Evolutionary conservation across 371 early-diverging fungal species (phyloP).

Genomic region (Rhizopus microsporus): DNA sequence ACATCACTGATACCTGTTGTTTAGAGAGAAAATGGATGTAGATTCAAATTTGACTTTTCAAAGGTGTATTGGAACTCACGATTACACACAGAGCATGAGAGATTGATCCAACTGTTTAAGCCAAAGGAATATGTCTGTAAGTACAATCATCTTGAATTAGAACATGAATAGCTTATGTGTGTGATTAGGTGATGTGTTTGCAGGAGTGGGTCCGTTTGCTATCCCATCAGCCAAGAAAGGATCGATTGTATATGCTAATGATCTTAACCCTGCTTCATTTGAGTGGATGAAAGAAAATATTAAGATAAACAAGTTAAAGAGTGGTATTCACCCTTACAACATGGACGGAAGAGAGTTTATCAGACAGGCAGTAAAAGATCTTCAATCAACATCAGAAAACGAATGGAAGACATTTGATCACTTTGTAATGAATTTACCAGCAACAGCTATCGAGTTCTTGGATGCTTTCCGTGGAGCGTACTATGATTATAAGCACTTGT

Average conservation of each 20-base stretch:
- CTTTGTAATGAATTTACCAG: slow-evolving; percentile 98
- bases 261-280: slow-evolving; percentile 94
- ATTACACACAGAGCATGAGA: slow-evolving; percentile 93
- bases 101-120: slow-evolving; percentile 80
- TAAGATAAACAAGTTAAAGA: slow-evolving; percentile 76
- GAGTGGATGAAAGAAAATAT: slow-evolving; percentile 83
- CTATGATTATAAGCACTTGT: slow-evolving; percentile 44
- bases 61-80: slow-evolving; percentile 99
- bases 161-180: background rate
- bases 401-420: slow-evolving; percentile 84
- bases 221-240: slow-evolving; percentile 91
- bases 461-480: slow-evolving; percentile 78
- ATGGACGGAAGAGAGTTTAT: slow-evolving; percentile 94
- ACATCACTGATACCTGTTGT: background rate
- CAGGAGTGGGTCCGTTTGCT: slow-evolving; percentile 99
- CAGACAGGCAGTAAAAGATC: slow-evolving; percentile 61
- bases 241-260: slow-evolving; percentile 94
- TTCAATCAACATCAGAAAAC: slow-evolving; percentile 20
- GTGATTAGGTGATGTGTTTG: slow-evolving; percentile 87
- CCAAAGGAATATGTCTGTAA: slow-evolving; percentile 76
- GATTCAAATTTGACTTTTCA: slow-evolving; percentile 94
- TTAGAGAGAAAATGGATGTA: slow-evolving; percentile 90
- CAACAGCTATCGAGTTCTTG: slow-evolving; percentile 93
- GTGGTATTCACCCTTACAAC: slow-evolving; percentile 77
- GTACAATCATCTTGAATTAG: slow-evolving; percentile 4